phyloP scores from a whole-genome alignment of 2,329 filamentous ascomycete species.

The Cadophora malorum region DNA sequence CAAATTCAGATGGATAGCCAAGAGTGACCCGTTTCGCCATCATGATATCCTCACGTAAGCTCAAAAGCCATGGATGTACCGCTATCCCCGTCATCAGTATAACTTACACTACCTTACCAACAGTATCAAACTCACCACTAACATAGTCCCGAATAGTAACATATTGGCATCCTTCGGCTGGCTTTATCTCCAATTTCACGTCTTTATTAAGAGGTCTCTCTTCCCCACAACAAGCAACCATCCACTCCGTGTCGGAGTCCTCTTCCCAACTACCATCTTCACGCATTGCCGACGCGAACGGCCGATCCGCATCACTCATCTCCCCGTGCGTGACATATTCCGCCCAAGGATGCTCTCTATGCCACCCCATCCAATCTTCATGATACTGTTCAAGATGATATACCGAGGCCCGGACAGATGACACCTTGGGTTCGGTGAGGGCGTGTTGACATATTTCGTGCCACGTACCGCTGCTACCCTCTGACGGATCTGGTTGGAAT shows the following conservation, averaged over 20 bases:
- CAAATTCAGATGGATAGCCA: slow-evolving; percentile 13
- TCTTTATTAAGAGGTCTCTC: slow-evolving; percentile 37
- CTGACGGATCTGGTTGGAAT: slow-evolving; percentile 34
- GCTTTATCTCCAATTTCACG: slow-evolving; percentile 38
- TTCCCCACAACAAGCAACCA: slow-evolving; percentile 38
- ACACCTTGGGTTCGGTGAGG: slow-evolving; percentile 44
- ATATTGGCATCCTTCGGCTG: slow-evolving; percentile 36
- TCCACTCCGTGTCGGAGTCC: slow-evolving; percentile 40
- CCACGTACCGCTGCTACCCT: slow-evolving; percentile 35
- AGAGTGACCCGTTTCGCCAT: slow-evolving; percentile 28
- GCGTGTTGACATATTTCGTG: slow-evolving; percentile 41
- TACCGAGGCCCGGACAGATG: slow-evolving; percentile 38
- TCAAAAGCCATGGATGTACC: slow-evolving; percentile 42
- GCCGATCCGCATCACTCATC: slow-evolving; percentile 24
- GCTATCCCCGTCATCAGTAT: slow-evolving; percentile 28
- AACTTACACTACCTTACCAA: slow-evolving; percentile 6
- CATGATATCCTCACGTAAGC: slow-evolving; percentile 36
- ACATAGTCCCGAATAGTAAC: slow-evolving; percentile 42
- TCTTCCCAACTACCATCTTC: slow-evolving; percentile 40
- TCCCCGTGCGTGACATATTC: slow-evolving; percentile 25
- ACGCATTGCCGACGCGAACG: slow-evolving; percentile 27
- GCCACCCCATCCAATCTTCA: slow-evolving; percentile 37
- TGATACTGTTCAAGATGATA: slow-evolving; percentile 41
- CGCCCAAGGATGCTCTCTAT: slow-evolving; percentile 32
- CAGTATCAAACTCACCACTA: slow-evolving; percentile 20